Conservation (phyloP, 169 alveolate species). For the Plasmodium coatneyi region DNA sequence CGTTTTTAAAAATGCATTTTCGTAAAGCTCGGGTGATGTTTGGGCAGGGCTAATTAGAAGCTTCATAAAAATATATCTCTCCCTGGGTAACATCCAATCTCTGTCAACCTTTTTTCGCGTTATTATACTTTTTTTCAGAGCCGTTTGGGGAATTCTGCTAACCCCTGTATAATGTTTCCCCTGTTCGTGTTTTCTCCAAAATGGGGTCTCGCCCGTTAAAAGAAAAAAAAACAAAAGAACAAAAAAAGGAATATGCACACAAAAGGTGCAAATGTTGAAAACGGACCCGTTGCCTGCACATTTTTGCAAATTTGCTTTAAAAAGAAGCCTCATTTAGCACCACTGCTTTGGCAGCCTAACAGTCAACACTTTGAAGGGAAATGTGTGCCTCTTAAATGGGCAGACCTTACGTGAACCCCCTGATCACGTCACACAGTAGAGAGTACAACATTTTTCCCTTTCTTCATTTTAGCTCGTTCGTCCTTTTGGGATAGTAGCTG, state of each 20-base stretch:
- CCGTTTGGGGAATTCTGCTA: not conserved
- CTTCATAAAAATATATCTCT: not conserved
- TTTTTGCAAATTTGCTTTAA: not conserved
- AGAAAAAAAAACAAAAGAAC: not conserved
- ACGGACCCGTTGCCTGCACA: not conserved
- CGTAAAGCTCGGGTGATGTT: not conserved
- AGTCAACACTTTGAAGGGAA: not conserved
- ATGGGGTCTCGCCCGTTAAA: not conserved
- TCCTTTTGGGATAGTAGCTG: not conserved
- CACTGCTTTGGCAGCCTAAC: not conserved
- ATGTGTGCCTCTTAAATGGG: not conserved
- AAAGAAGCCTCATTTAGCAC: not conserved
- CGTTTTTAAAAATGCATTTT: constrained; percentile 40
- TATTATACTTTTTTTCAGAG: not conserved
- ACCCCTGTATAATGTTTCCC: not conserved
- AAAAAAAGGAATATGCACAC: not conserved
- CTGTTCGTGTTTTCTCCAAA: not conserved
- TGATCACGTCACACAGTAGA: not conserved
- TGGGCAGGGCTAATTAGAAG: not conserved
- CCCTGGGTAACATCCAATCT: not conserved
- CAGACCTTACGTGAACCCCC: not conserved
- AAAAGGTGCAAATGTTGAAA: not conserved
- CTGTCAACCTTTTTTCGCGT: not conserved
- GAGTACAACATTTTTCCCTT: not conserved
- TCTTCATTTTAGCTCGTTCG: not conserved